Base-by-base conservation (phyloP, 208 protist genomes). In the Trypanosoma melophagium region DNA sequence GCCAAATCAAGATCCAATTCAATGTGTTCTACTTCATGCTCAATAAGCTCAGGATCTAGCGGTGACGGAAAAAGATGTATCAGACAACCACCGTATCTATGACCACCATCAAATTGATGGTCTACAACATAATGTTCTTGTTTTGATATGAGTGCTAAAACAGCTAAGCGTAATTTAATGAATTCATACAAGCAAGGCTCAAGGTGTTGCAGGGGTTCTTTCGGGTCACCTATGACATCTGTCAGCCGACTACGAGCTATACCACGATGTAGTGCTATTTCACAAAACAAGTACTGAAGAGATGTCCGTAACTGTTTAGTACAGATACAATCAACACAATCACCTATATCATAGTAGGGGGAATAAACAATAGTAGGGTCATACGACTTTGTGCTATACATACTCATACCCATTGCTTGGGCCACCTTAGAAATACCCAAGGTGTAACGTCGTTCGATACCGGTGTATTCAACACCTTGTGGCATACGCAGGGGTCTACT, bases 91-190 rank as follows among this genome's bases (percentile, higher is more conserved):
- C 84, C 83, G 61, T 95, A 95, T 22, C 86, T 70, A 57, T 95
- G 89, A n/a, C 76, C 83, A 7, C 75, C 63, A 59, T 95, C 89
- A 65, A 91, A 90, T 66, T 84, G 69, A 53, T 95, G 83, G 61
- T 95, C 89, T 41, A 95, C 89, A 25, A 95, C 89, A 63, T 95
- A 95, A 41, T 91, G 83, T 62, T 93, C 86, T 57, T 92, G 80
- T 73, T 93, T 95, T 17, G 84, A 81, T 28, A 93, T 72, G 24
- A 86, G 49, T 5, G 76, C 86, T 12, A 90, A 50, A n/a, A 95
- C 81, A 1, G 82, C 86, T 14, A 95, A 66, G n/a, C 83, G 74
- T 35, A 95, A 67, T 62, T 93, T 95, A 51, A 92, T 86, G 66
- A 84, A 92, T 62, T 95, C 77, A 66, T 87, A 93, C n/a, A 93